Conservation (phyloP, 345 rosid genomes). For the Triadica sebifera region DNA sequence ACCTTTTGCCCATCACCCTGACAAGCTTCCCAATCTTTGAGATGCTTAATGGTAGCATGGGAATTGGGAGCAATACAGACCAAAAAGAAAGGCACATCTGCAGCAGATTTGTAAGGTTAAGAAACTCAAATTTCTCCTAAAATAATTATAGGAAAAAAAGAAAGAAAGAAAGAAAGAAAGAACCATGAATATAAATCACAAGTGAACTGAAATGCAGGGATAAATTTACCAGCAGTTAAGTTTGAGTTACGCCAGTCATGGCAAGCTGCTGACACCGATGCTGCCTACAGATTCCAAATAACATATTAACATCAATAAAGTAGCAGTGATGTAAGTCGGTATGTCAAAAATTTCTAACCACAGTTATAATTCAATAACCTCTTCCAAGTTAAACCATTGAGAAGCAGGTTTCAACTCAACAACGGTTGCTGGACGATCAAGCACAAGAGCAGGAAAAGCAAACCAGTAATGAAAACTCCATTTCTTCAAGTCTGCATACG, state of each 20-base stretch:
- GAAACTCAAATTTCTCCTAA: not conserved
- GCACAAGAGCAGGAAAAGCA: slow-evolving; percentile 84
- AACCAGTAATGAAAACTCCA: slow-evolving; percentile 90
- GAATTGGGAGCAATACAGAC: slow-evolving; percentile 58
- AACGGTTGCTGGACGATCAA: slow-evolving; percentile 78
- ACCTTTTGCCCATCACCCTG: slow-evolving; percentile 73
- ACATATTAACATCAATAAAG: slow-evolving; percentile 4
- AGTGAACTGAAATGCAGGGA: not conserved
- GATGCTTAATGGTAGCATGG: slow-evolving; percentile 51
- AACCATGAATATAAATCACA: not conserved
- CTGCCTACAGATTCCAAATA: slow-evolving; percentile 45
- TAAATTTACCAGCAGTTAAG: slow-evolving; percentile 52
- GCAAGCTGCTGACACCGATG: slow-evolving; percentile 73
- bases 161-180: too few species aligned
- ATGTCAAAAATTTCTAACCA: not conserved
- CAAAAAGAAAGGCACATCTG: slow-evolving; percentile 89
- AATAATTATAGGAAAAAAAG: not conserved
- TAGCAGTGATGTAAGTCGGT: not conserved
- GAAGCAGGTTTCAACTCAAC: slow-evolving; percentile 71
- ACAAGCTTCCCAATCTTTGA: slow-evolving; percentile 69
- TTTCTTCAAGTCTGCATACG: slow-evolving; percentile 81
- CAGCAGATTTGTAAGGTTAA: slow-evolving; percentile 12
- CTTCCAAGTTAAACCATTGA: slow-evolving; percentile 62
- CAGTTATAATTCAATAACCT: slow-evolving; percentile 40
- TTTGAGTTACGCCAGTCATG: slow-evolving; percentile 77